A percentile compares a stretch with the other conserved stretches of the same genome.
These are phyloP conservation scores for Alternaria hordeiaustralica DNA, from an alignment of 2,329 filamentous ascomycete genomes.

Conservation along the genomic window DNA sequence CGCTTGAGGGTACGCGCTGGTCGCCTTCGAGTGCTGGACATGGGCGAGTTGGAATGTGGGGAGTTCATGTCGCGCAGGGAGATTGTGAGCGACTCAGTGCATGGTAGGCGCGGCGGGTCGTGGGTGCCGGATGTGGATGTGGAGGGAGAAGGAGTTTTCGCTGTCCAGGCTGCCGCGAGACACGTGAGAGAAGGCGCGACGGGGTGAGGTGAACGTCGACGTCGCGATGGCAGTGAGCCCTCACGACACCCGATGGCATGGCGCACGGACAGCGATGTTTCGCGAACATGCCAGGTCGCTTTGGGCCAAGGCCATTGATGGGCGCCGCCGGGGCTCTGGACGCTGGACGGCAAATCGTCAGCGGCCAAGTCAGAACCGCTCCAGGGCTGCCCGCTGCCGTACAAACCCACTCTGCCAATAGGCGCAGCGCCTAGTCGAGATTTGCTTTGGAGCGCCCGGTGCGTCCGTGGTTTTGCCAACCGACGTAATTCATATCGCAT, in stretches of 20 bases:
- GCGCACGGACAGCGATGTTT: conserved; percentile 3
- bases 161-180: background rate
- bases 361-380: background rate
- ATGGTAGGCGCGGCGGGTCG: background rate
- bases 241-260: background rate
- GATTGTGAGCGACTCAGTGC: background rate
- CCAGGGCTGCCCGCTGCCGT: conserved; percentile 1
- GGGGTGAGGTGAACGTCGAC: background rate
- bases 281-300: background rate
- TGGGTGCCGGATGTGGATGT: background rate
- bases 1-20: background rate
- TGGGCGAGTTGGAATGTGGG: conserved; percentile 17
- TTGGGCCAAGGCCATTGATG: background rate
- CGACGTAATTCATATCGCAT: conserved; percentile 5
- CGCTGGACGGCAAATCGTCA: background rate
- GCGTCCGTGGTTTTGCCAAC: conserved; percentile 1
- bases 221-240: background rate
- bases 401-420: background rate
- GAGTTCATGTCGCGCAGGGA: conserved; percentile 23
- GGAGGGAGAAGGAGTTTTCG: background rate
- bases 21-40: conserved; percentile 12
- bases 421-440: background rate
- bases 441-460: background rate
- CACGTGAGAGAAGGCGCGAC: background rate
- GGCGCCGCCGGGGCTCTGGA: background rate